Evolutionary conservation across 768 basidiomycete species (phyloP).

Genomic region (Boletus tylopilopsis): DNA sequence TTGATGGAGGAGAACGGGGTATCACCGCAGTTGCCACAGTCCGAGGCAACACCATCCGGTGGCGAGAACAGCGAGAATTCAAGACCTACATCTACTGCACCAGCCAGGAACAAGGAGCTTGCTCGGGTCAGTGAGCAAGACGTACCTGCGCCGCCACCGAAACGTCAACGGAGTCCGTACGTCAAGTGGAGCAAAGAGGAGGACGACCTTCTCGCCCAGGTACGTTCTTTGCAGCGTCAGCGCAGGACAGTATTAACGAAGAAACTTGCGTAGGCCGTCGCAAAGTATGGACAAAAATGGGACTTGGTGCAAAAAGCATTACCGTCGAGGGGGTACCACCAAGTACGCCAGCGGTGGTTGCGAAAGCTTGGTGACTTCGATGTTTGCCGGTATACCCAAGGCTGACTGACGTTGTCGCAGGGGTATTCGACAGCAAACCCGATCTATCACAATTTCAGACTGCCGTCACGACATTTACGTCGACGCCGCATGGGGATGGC

Average conservation of each 20-base stretch:
- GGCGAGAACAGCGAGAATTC: conserved; percentile 1
- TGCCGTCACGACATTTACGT: conserved; percentile 13
- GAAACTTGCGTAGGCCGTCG: conserved; percentile 28
- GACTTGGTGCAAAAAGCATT: conserved; percentile 40
- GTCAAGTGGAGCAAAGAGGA: conserved; percentile 43
- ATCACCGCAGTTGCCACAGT: background rate
- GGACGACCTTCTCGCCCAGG: conserved; percentile 38
- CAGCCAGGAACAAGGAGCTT: conserved; percentile 20
- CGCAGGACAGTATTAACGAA: background rate
- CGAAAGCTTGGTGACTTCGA: conserved; percentile 32
- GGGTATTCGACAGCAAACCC: conserved; percentile 36
- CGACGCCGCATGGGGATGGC: conserved; percentile 10
- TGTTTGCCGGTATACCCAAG: background rate
- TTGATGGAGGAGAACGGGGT: conserved; percentile 3
- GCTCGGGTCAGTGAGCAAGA: conserved; percentile 31
- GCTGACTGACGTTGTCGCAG: conserved; percentile 9
- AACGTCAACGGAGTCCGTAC: conserved; percentile 38
- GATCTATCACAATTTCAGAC: conserved; percentile 35
- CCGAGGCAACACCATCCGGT: conserved; percentile 1
- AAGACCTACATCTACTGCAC: background rate
- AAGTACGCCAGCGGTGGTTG: conserved; percentile 42
- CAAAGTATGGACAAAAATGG: conserved; percentile 38
- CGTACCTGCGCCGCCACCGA: conserved; percentile 21
- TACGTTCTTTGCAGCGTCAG: conserved; percentile 4
- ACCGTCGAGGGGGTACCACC: conserved; percentile 39